Evolutionary conservation across 176 grass and related monocot species (phyloP).

Genomic region (Miscanthus lutarioriparius): DNA sequence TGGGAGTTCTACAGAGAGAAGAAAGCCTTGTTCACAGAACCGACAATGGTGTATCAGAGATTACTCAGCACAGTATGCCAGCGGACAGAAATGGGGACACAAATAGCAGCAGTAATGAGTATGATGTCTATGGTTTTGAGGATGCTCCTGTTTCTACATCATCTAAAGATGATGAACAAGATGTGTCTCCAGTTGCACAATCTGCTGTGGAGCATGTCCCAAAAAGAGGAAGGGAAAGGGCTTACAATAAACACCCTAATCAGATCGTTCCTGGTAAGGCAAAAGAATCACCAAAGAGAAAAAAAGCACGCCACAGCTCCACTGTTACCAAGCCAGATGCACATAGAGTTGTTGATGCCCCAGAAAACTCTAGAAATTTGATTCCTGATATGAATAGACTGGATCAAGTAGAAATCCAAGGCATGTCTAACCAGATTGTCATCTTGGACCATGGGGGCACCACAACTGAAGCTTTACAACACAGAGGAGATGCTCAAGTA

Average conservation of each 20-base stretch:
- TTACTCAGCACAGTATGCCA: slow-evolving; percentile 48
- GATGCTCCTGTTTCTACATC: slow-evolving; percentile 60
- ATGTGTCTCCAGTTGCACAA: slow-evolving; percentile 37
- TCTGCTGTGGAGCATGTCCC: slow-evolving; percentile 30
- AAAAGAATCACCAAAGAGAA: slow-evolving; percentile 48
- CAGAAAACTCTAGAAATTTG: slow-evolving; percentile 50
- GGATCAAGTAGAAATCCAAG: slow-evolving; percentile 41
- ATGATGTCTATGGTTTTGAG: slow-evolving; percentile 82
- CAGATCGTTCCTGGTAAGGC: slow-evolving; percentile 33
- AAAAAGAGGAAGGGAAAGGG: slow-evolving; percentile 22
- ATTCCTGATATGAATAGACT: slow-evolving; percentile 68
- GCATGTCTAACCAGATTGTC: slow-evolving; percentile 38
- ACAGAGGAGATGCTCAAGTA: slow-evolving; percentile 45
- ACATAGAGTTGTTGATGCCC: slow-evolving; percentile 32
- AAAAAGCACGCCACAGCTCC: slow-evolving; percentile 33
- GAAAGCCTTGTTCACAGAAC: slow-evolving; percentile 60
- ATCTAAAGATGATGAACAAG: slow-evolving; percentile 73
- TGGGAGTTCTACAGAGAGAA: slow-evolving; percentile 74
- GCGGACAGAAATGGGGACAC: slow-evolving; percentile 47
- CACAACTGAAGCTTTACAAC: slow-evolving; percentile 35
- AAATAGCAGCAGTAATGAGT: slow-evolving; percentile 72
- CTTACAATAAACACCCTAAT: not conserved
- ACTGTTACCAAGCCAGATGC: slow-evolving; percentile 29
- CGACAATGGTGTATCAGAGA: slow-evolving; percentile 66
- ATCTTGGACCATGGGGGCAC: slow-evolving; percentile 38